Evolutionary conservation across 1,284 basidiomycete genomes (phyloP).

Genomic region (Naganishia cerealis): DNA sequence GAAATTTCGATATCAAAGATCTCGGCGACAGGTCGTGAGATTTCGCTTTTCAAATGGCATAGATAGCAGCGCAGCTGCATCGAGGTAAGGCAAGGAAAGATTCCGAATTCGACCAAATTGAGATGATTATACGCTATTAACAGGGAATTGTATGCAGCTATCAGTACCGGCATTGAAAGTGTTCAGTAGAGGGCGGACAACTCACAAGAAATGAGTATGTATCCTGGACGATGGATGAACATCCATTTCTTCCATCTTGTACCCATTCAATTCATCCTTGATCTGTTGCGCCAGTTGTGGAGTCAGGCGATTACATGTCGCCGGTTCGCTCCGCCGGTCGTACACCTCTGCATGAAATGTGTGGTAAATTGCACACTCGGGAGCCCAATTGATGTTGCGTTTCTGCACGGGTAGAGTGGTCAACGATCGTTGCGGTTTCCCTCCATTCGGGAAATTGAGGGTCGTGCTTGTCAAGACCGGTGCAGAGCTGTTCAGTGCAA

Average conservation of each 20-base stretch:
- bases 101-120: background rate
- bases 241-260: conserved; percentile 98
- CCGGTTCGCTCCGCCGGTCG: conserved; percentile 90
- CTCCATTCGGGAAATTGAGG: conserved; percentile 44
- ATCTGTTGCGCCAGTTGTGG: conserved; percentile 90
- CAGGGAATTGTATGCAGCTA: background rate
- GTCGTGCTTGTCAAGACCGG: conserved; percentile 71
- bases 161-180: background rate
- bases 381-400: conserved; percentile 83
- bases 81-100: background rate
- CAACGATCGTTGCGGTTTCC: conserved; percentile 40
- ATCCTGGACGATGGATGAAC: conserved; percentile 84
- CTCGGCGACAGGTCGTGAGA: background rate
- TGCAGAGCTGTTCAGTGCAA: conserved; percentile 73
- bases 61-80: conserved; percentile 25
- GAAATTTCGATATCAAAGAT: no score
- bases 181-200: background rate
- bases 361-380: conserved; percentile 88
- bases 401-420: conserved; percentile 60
- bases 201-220: conserved; percentile 66
- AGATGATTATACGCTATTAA: conserved; percentile 7
- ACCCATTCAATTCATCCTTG: conserved; percentile 93
- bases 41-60: background rate
- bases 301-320: conserved; percentile 93
- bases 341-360: conserved; percentile 89